Conservation (phyloP, 1,284 basidiomycete genomes). For the Microbotryum scabiosae region DNA sequence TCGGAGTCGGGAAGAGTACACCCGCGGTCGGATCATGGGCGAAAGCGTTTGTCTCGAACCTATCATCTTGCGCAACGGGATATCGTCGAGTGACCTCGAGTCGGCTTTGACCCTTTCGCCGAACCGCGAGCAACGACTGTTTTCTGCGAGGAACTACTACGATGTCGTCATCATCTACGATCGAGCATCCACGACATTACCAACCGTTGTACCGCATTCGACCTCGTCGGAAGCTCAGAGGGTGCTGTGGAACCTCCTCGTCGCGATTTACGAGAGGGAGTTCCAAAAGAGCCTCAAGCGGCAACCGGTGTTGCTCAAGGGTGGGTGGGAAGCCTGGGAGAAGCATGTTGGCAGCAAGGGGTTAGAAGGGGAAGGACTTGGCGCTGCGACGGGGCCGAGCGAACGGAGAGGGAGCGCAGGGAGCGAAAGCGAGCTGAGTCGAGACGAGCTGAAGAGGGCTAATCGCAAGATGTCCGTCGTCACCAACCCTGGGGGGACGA, state of each 20-base stretch:
- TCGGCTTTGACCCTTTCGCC: slow-evolving; percentile 66
- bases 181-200: slow-evolving; percentile 54
- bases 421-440: background rate
- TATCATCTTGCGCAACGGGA: slow-evolving; percentile 57
- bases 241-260: slow-evolving; percentile 45
- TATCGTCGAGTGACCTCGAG: slow-evolving; percentile 62
- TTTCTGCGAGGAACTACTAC: slow-evolving; percentile 72
- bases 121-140: slow-evolving; percentile 59
- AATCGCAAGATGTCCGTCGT: slow-evolving; percentile 15
- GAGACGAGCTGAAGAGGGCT: slow-evolving; percentile 18
- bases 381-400: slow-evolving; percentile 36
- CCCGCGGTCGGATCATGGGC: slow-evolving; percentile 59
- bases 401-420: slow-evolving; percentile 2
- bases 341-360: slow-evolving; percentile 53
- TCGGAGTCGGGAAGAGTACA: slow-evolving; percentile 65
- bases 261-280: slow-evolving; percentile 62
- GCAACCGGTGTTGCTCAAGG: slow-evolving; percentile 72
- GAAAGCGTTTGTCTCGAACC: slow-evolving; percentile 81
- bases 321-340: slow-evolving; percentile 78
- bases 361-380: slow-evolving; percentile 40
- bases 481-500: background rate
- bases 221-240: slow-evolving; percentile 16
- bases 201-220: slow-evolving; percentile 6
- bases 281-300: slow-evolving; percentile 65
- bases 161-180: slow-evolving; percentile 90